phyloP scores from a whole-genome alignment of 1,284 basidiomycete genomes.

The Pseudozyma thailandica region DNA sequence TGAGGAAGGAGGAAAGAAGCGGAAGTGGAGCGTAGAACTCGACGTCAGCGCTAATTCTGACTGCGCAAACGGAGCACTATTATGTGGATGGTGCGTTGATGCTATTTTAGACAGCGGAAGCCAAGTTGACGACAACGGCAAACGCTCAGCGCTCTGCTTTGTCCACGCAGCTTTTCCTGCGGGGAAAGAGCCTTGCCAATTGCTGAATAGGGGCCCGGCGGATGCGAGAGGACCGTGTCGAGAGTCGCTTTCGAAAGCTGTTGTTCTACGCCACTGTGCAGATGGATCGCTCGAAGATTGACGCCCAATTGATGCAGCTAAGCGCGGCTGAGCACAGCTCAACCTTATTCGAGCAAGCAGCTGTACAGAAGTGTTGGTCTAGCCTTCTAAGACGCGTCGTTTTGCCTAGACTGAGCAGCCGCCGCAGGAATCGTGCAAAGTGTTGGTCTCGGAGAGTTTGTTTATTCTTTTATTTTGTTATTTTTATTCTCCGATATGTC shows the following conservation, averaged over 20 bases:
- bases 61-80: constrained; percentile 17
- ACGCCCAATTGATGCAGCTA: constrained; percentile 7
- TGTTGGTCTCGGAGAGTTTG: constrained; percentile 26
- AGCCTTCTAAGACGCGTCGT: constrained; percentile 11
- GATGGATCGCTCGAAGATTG: not conserved
- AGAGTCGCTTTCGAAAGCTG: not conserved
- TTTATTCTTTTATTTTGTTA: not conserved
- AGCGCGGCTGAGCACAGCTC: constrained; percentile 9
- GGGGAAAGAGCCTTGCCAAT: too few species aligned
- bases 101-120: not conserved
- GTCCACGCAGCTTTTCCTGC: too few species aligned
- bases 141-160: not conserved
- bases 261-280: constrained; percentile 20
- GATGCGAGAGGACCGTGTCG: constrained; percentile 7
- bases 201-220: constrained; percentile 6
- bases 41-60: not conserved
- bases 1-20: constrained; percentile 3
- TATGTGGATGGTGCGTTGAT: too few species aligned
- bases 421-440: not conserved
- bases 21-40: not conserved
- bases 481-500: constrained; percentile 1
- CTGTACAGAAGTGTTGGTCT: constrained; percentile 26
- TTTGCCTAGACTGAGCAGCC: not conserved
- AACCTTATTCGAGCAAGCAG: not conserved
- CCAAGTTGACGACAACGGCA: not conserved